These are phyloP conservation scores for Anethum foeniculum DNA, from an alignment of 140 eudicot genomes.

Conservation along the genomic window DNA sequence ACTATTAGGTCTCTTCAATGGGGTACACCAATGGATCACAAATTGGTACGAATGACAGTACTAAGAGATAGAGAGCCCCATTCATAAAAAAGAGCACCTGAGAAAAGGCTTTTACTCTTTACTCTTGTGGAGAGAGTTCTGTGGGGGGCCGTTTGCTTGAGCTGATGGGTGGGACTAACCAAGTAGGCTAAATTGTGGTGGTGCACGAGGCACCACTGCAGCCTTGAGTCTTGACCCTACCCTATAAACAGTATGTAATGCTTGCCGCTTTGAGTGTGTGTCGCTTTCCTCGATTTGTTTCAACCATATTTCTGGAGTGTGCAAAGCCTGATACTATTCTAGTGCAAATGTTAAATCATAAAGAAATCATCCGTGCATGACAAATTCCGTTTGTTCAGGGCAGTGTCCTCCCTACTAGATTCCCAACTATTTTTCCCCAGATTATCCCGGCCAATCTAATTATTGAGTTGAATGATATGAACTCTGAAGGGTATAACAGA, in stretches of 20 bases:
- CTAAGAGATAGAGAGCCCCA: conserved; percentile 38
- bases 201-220: conserved; percentile 25
- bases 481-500: conserved; percentile 23
- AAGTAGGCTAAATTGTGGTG: conserved; percentile 16
- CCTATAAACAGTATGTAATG: conserved; percentile 23
- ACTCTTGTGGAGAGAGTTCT: conserved; percentile 9
- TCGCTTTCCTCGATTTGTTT: conserved; percentile 15
- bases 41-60: conserved; percentile 42
- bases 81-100: conserved; percentile 28
- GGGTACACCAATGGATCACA: conserved; percentile 66
- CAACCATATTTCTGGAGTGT: conserved; percentile 18
- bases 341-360: conserved; percentile 40
- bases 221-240: conserved; percentile 28
- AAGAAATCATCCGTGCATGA: conserved; percentile 40
- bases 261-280: conserved; percentile 18
- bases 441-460: conserved; percentile 21
- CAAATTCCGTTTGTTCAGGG: conserved; percentile 59
- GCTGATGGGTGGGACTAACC: conserved; percentile 13
- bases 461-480: conserved; percentile 8
- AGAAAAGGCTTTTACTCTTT: conserved; percentile 13
- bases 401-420: conserved; percentile 32
- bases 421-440: conserved; percentile 20
- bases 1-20: conserved; percentile 52
- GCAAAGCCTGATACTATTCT: conserved; percentile 22
- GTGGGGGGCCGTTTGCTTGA: background rate